Evolutionary conservation across 805 yeast species (phyloP), one percentile per base, ranked within the genome.

Genomic region (Ogataea philodendri): DNA sequence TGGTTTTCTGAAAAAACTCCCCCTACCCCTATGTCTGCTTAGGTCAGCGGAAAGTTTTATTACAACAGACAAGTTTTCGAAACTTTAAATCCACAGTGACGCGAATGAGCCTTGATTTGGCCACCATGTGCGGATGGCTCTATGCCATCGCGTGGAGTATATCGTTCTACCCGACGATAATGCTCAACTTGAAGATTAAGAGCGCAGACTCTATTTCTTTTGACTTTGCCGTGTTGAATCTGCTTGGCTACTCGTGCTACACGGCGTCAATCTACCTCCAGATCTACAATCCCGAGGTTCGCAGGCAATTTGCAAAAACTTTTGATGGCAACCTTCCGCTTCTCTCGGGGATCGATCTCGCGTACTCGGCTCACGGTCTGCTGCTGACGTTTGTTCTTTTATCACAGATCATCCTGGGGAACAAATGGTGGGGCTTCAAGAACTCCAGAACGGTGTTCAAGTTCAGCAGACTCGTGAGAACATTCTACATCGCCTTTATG

Each of bases 121-220:
- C 54, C 10, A 19, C 33, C 13, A 11, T 50, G 5, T 52, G 49
- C 28, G 60, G 57, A 5, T 58, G 62, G 61, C 30, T 45, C 4
- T 58, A 56, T 35, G 63, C 60, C 9, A 35, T 46, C 5, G 35
- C 35, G 3, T 55, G 60, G 74, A 63, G 77, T 10, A 36, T 71
- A 1, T 70, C 79, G 2, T 69, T 69, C 53, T 74, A 74, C 42
- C 76, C 79, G 4, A 69, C 75, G 2, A 35, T 74, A 5, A 24
- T 62, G 6, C 54, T 70, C 7, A 72, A 72, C 41, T 62, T 60
- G 45, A 53, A 45, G 17, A 52, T 63, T 10, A 56, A 52, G 34
- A 63, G 73, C 0, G 58, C 78, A 0, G 72, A 70, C 33, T 77
- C 78, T 0, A 49, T 74, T 2, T 74, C 80, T 0, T 45, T 65